Percentiles rank a stretch among this genome's conserved stretches.
phyloP scores from a whole-genome alignment of 179 eudicot genomes.

The Heliamphora pulchella region DNA sequence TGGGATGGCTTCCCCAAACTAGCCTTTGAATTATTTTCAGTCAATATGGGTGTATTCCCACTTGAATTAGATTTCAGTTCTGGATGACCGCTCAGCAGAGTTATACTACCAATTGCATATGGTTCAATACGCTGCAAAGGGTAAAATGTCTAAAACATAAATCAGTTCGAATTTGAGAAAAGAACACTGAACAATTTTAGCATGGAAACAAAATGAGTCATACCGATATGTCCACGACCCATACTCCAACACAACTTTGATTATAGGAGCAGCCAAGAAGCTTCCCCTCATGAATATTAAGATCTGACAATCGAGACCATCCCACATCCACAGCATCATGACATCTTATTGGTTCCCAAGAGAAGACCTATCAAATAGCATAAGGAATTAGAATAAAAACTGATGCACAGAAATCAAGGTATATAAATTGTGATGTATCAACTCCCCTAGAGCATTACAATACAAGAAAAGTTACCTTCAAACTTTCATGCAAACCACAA shows the following conservation, averaged over 20 bases:
- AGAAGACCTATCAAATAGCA: conserved; percentile 49
- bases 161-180: conserved; percentile 16
- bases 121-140: conserved; percentile 78
- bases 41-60: conserved; percentile 38
- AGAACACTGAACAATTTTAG: neutral
- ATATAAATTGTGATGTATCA: neutral
- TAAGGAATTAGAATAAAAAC: conserved; percentile 14
- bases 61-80: conserved; percentile 51
- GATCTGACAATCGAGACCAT: conserved; percentile 93
- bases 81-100: conserved; percentile 49
- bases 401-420: neutral
- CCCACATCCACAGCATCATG: conserved; percentile 95
- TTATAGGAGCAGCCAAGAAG: conserved; percentile 96
- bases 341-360: conserved; percentile 94
- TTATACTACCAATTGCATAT: conserved; percentile 40
- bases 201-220: conserved; percentile 7
- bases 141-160: conserved; percentile 16
- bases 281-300: conserved; percentile 95
- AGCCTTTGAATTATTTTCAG: conserved; percentile 55
- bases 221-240: conserved; percentile 99
- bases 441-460: neutral
- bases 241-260: conserved; percentile 98
- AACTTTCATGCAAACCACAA: conserved; percentile 87
- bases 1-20: conserved; percentile 54
- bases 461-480: conserved; percentile 51